Conservation (phyloP, 139 green algal species). For the Limnomonas spitsbergensis region DNA sequence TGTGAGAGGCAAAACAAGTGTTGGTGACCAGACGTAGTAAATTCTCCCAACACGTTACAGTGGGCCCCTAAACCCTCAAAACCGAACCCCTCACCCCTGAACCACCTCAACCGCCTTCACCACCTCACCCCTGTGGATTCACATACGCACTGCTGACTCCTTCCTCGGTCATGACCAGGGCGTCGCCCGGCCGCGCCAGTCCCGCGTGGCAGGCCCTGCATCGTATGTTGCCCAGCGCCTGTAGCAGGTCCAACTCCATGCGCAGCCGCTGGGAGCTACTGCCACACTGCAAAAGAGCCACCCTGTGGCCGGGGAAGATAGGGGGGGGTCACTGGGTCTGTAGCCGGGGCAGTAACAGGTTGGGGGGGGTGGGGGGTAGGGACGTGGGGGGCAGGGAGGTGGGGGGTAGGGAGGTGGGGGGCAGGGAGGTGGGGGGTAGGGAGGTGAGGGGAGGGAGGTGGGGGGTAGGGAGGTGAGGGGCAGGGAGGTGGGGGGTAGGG, state of each 20-base stretch:
- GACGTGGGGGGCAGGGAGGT: neutral
- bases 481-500: too few species aligned
- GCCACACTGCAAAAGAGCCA: neutral
- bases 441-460: too few species aligned
- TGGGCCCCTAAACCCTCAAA: too few species aligned
- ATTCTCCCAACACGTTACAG: neutral
- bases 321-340: neutral
- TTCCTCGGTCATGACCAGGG: conserved; percentile 6
- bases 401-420: too few species aligned
- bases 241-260: conserved; percentile 1
- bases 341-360: neutral
- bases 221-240: neutral
- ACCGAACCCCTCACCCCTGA: too few species aligned
- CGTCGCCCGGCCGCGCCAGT: neutral
- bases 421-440: too few species aligned
- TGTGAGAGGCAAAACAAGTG: neutral
- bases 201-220: neutral
- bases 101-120: too few species aligned
- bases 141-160: conserved; percentile 4
- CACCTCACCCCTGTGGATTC: conserved; percentile 10
- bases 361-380: neutral
- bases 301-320: neutral
- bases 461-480: too few species aligned
- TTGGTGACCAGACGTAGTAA: neutral
- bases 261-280: neutral